Percentiles rank a stretch among this genome's conserved stretches.
Conservation (phyloP, 805 yeast genomes). For the Blastobotrys americana region DNA sequence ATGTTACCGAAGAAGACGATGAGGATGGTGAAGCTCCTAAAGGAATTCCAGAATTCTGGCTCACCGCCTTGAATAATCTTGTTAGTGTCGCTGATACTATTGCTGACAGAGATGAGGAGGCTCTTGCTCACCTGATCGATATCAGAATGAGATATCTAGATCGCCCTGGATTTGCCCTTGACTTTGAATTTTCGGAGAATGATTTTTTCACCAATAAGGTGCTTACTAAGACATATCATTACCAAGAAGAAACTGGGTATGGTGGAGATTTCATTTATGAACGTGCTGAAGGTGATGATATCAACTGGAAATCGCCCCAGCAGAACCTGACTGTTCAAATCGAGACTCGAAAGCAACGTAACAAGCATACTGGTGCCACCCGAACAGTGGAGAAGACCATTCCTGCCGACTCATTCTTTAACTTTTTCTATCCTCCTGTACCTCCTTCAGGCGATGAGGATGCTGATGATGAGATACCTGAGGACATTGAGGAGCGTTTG, state of each 20-base stretch:
- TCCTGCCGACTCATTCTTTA: constrained; percentile 92
- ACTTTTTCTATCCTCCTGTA: constrained; percentile 90
- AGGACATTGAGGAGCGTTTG: constrained; percentile 72
- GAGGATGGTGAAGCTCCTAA: constrained; percentile 42
- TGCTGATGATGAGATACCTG: constrained; percentile 51
- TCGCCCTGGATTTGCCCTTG: constrained; percentile 77
- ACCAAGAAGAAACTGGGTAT: constrained; percentile 89
- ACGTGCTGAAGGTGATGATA: constrained; percentile 86
- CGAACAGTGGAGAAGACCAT: constrained; percentile 91
- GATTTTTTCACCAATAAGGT: constrained; percentile 66
- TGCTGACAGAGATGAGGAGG: constrained; percentile 84
- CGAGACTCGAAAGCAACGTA: constrained; percentile 95
- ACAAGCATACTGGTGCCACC: constrained; percentile 91
- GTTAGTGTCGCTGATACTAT: constrained; percentile 74
- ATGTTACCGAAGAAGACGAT: constrained; percentile 37
- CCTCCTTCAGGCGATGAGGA: constrained; percentile 54
- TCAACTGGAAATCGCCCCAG: constrained; percentile 77
- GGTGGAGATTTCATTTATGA: constrained; percentile 95
- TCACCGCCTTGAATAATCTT: constrained; percentile 87
- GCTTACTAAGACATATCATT: constrained; percentile 81
- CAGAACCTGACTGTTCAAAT: constrained; percentile 76
- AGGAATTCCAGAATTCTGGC: constrained; percentile 95
- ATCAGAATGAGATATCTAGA: constrained; percentile 72
- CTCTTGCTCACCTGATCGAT: constrained; percentile 59
- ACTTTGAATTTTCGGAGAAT: constrained; percentile 72